Base-by-base conservation (phyloP, 768 basidiomycete species). In the Hypholoma sublateritium region DNA sequence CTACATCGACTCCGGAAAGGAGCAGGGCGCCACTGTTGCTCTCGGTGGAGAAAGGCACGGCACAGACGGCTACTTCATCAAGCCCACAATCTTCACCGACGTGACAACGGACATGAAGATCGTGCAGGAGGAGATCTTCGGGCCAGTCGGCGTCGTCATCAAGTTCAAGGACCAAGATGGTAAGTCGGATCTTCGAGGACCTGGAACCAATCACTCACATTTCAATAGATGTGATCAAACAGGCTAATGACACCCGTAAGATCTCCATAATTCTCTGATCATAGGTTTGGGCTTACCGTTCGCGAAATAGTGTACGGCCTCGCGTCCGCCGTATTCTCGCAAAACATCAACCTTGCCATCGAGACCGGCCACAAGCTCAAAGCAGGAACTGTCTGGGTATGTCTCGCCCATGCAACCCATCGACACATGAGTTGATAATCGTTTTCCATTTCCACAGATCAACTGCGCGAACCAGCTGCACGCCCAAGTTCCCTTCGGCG, bases 291-390 rank as follows among this genome's bases (percentile, higher is more conserved):
- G 84, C 86, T 0, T 75, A 19, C 8, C 17, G 9, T 35, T 36
- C 12, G 24, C 0, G 5, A 21, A 25, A 32, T 32, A 53, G 46
- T 50, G 11, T 92, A 92, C 72, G 93, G 93, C 37, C 81, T 94
- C 25, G 90, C 89, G 7, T 82, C 87, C 0, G 85, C 88, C 3
- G 82, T 95, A 56, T 92, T 91, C 77, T 82, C 89, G 39, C 74
- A 79, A 64, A 77, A 93, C 75, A 70, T 89, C 69, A 82, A 80
- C 62, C 79, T 86, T n/a, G 91, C 89, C 0, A 70, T 94, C 55
- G 72, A 74, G 55, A 51, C 50, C 8, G 56, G 48, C 24, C 56
- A 57, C 43, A 82, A 84, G 5, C 75, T 97, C 57, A 80, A 89
- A 64, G 88, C 91, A 2, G 94, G 94, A 22, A 92, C 90, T 4